These are phyloP conservation scores for Coemansia sp. DNA, from an alignment of 192 early-diverging fungal species.

Conservation along the genomic window DNA sequence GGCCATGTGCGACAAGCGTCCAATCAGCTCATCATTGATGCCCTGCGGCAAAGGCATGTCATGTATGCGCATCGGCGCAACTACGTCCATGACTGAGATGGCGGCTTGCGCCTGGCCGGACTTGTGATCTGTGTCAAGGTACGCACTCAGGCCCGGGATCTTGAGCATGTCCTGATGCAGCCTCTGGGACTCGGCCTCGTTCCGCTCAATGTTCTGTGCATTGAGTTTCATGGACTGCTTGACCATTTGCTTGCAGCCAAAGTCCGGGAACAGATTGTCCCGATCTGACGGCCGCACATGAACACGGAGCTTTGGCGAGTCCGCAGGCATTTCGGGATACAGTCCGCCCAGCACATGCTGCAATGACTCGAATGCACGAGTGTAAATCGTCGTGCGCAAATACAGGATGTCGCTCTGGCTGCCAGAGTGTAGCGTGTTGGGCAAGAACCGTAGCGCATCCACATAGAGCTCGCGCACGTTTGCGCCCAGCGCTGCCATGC, in stretches of 20 bases:
- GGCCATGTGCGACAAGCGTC: slow-evolving; percentile 16
- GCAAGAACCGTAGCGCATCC: slow-evolving; percentile 51
- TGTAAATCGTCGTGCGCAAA: slow-evolving; percentile 60
- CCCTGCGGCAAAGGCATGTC: slow-evolving; percentile 29
- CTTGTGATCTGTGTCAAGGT: slow-evolving; percentile 11
- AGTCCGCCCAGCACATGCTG: slow-evolving; percentile 64
- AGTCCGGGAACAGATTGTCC: slow-evolving; percentile 33
- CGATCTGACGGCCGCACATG: slow-evolving; percentile 31
- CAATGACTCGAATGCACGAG: slow-evolving; percentile 67
- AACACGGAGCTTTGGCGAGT: slow-evolving; percentile 16
- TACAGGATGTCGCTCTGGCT: slow-evolving; percentile 37
- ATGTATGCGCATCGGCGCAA: slow-evolving; percentile 27
- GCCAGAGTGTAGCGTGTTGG: slow-evolving; percentile 10
- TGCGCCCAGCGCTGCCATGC: slow-evolving; percentile 52
- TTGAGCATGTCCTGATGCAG: slow-evolving; percentile 27
- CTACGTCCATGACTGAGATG: slow-evolving; percentile 21
- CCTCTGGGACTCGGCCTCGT: slow-evolving; percentile 16
- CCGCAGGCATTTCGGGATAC: slow-evolving; percentile 43
- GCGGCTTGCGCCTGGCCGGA: slow-evolving; percentile 1
- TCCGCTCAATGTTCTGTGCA: background rate
- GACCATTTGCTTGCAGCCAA: slow-evolving; percentile 29
- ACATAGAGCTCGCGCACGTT: slow-evolving; percentile 59
- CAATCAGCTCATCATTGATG: slow-evolving; percentile 28
- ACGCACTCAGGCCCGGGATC: slow-evolving; percentile 20
- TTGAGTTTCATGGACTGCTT: slow-evolving; percentile 16